These are phyloP conservation scores for Casuarina equisetifolia DNA, from an alignment of 306 rosid species.

Conservation along the genomic window DNA sequence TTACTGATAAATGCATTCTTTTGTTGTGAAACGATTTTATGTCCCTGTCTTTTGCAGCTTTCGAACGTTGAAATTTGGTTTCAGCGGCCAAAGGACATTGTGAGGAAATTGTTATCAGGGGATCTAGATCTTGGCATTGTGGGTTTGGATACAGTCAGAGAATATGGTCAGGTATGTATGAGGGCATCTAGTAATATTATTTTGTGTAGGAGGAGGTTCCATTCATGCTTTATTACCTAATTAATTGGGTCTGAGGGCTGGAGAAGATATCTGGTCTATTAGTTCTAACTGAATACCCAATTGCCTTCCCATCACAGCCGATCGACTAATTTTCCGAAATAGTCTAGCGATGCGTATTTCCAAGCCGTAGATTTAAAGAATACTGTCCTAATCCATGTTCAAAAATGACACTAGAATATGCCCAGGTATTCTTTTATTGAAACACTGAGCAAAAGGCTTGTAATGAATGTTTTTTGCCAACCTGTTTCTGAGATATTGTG, in stretches of 20 bases:
- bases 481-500: neutral
- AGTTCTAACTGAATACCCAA: neutral
- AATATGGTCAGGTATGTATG: constrained; percentile 65
- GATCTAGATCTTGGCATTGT: constrained; percentile 94
- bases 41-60: constrained; percentile 46
- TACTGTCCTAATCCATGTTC: neutral
- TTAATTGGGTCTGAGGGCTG: neutral
- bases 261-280: neutral
- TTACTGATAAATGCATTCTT: neutral
- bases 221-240: neutral
- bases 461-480: neutral
- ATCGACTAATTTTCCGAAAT: neutral
- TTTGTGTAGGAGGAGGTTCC: neutral
- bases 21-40: neutral
- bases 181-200: neutral
- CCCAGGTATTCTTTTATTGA: neutral
- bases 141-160: constrained; percentile 76
- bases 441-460: neutral
- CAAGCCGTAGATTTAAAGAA: neutral
- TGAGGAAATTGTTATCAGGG: constrained; percentile 75
- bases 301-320: neutral
- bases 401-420: neutral
- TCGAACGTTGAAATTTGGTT: constrained; percentile 86
- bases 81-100: constrained; percentile 88
- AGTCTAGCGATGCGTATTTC: neutral